A percentile compares a stretch with the other conserved stretches of the same genome.
phyloP scores from a whole-genome alignment of 2,329 filamentous ascomycete species.

The Trichoderma lentiforme region DNA sequence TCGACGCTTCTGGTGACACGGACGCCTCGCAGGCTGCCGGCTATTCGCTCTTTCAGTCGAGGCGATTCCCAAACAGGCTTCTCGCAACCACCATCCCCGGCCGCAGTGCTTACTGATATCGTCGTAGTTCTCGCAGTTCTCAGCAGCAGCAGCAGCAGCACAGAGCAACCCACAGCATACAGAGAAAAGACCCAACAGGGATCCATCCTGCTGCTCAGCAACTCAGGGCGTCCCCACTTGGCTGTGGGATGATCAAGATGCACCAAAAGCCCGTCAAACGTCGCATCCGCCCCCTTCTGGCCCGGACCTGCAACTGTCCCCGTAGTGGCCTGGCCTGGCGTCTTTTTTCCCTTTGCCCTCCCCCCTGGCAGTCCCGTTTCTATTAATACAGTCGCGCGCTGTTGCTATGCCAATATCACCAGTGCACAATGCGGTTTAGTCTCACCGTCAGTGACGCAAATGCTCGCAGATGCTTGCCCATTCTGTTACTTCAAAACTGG shows the following conservation, averaged over 20 bases:
- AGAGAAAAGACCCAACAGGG: background rate
- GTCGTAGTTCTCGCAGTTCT: background rate
- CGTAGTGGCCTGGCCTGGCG: background rate
- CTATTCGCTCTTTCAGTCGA: background rate
- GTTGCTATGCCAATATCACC: conserved; percentile 14
- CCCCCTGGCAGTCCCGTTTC: background rate
- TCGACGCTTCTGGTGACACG: background rate
- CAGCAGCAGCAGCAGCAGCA: background rate
- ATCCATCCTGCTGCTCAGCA: conserved; percentile 9
- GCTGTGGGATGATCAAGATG: conserved; percentile 2
- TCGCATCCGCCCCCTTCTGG: background rate
- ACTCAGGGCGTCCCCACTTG: background rate
- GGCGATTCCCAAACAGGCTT: conserved; percentile 4
- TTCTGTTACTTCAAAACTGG: conserved; percentile 10
- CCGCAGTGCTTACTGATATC: conserved; percentile 3
- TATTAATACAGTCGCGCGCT: conserved; percentile 15
- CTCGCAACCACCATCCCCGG: background rate
- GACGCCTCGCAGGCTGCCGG: background rate
- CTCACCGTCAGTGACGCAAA: background rate
- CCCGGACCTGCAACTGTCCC: background rate
- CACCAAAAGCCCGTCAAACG: background rate
- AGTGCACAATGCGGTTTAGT: conserved; percentile 1
- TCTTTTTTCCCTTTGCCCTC: background rate
- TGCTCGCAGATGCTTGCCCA: background rate
- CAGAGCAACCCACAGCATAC: background rate